A percentile compares a stretch with the other conserved stretches of the same genome.
Evolutionary conservation across 2,329 filamentous ascomycete species (phyloP).

Genomic region (Plectosphaerella plurivora): DNA sequence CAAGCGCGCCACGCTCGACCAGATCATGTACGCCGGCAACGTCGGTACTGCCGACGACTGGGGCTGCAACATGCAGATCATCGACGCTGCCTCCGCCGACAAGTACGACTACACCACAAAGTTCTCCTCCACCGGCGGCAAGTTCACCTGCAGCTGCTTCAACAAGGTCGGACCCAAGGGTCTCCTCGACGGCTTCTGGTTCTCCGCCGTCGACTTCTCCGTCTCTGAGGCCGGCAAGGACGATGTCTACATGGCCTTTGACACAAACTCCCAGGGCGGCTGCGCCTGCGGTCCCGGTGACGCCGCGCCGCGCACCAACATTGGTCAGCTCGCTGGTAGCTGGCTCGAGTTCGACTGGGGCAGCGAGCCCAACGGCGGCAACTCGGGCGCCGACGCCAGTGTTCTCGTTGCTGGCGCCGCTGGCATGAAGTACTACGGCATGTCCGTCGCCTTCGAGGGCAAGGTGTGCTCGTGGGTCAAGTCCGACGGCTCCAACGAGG

Average conservation of each 20-base stretch:
- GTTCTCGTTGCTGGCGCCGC: constrained; percentile 36
- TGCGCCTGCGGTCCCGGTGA: constrained; percentile 34
- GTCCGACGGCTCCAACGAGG: constrained; percentile 22
- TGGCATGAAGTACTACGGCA: constrained; percentile 23
- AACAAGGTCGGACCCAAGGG: constrained; percentile 47
- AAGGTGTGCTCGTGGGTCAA: constrained; percentile 37
- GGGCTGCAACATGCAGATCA: constrained; percentile 49
- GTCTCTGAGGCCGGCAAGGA: constrained; percentile 23
- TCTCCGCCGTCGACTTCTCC: constrained; percentile 34
- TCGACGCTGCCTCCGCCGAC: constrained; percentile 27
- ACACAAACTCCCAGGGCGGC: constrained; percentile 42
- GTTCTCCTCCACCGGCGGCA: constrained; percentile 32
- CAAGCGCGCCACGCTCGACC: constrained; percentile 41
- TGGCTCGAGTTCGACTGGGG: constrained; percentile 49
- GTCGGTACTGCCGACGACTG: constrained; percentile 32
- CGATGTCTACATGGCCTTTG: constrained; percentile 36
- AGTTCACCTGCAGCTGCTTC: constrained; percentile 37
- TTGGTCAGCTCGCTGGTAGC: constrained; percentile 36
- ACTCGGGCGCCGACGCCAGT: constrained; percentile 48
- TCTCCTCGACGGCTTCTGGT: constrained; percentile 44
- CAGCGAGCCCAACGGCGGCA: constrained; percentile 38
- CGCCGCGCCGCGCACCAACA: constrained; percentile 25
- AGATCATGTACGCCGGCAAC: constrained; percentile 46
- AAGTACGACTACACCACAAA: constrained; percentile 40
- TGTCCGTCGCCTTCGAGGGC: constrained; percentile 31